Conservation (phyloP, 306 rosid genomes). For the Canavalia gladiata region DNA sequence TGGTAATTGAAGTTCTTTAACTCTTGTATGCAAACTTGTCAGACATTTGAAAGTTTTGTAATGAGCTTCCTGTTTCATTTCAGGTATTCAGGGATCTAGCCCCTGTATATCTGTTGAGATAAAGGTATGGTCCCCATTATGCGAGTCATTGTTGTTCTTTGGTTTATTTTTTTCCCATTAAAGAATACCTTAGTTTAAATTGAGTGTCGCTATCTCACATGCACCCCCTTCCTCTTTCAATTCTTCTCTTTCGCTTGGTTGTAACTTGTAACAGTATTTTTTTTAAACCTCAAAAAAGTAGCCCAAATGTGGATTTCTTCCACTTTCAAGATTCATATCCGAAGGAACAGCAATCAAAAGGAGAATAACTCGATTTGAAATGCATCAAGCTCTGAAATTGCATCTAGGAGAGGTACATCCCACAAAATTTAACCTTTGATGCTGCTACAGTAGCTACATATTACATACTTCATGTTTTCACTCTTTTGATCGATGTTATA, state of each 20-base stretch:
- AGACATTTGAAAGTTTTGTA: slow-evolving; percentile 26
- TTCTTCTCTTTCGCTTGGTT: slow-evolving; percentile 19
- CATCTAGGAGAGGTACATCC: slow-evolving; percentile 74
- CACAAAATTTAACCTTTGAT: background rate
- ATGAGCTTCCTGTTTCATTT: slow-evolving; percentile 48
- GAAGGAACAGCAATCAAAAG: slow-evolving; percentile 74
- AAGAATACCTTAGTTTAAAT: slow-evolving; percentile 2
- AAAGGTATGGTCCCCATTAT: slow-evolving; percentile 63
- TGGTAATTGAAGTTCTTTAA: background rate
- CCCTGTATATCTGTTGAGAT: slow-evolving; percentile 87
- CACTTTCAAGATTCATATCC: slow-evolving; percentile 75
- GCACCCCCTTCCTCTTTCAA: background rate
- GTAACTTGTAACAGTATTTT: slow-evolving; percentile 30
- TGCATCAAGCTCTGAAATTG: slow-evolving; percentile 96
- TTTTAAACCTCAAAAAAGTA: slow-evolving; percentile 45
- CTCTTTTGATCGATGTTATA: slow-evolving; percentile 12
- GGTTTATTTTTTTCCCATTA: slow-evolving; percentile 12
- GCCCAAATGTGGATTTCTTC: slow-evolving; percentile 98
- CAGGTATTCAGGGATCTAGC: slow-evolving; percentile 66
- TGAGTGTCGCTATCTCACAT: slow-evolving; percentile 34
- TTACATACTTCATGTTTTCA: slow-evolving; percentile 9
- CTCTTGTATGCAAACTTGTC: slow-evolving; percentile 6
- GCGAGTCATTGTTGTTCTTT: slow-evolving; percentile 17
- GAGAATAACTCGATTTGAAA: slow-evolving; percentile 74
- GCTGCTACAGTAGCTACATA: slow-evolving; percentile 7